These are phyloP conservation scores for Xylaria palmicola DNA, from an alignment of 495 filamentous ascomycete species.

Conservation along the genomic window DNA sequence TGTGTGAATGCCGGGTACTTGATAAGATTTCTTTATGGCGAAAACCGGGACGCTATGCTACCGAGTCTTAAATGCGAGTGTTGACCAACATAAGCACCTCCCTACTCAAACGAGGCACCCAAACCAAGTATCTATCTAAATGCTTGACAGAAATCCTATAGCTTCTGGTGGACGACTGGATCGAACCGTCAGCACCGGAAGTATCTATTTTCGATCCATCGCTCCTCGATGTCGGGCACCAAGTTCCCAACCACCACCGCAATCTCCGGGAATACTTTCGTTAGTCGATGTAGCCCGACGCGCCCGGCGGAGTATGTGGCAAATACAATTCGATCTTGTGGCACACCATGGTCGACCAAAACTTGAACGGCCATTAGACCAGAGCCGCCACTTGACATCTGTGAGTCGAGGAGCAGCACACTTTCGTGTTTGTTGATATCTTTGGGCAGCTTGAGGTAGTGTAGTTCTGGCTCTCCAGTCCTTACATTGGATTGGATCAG, in stretches of 20 bases:
- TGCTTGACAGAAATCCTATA: too few species aligned
- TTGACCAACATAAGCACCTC: background rate
- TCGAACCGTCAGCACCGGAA: conserved; percentile 62
- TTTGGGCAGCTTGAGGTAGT: conserved; percentile 75
- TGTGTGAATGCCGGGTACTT: background rate
- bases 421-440: conserved; percentile 69
- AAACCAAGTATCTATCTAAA: background rate
- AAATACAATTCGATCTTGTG: conserved; percentile 79
- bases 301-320: conserved; percentile 84
- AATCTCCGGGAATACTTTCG: conserved; percentile 82
- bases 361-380: conserved; percentile 96
- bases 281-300: conserved; percentile 75
- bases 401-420: conserved; percentile 85
- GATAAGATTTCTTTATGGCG: background rate
- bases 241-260: conserved; percentile 80
- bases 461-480: conserved; percentile 87
- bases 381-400: conserved; percentile 91
- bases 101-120: background rate
- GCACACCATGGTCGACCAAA: conserved; percentile 89
- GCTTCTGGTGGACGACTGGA: background rate
- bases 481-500: conserved; percentile 85
- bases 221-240: conserved; percentile 68
- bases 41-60: conserved; percentile 7
- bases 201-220: conserved; percentile 83
- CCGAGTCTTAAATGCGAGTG: background rate